A percentile compares a stretch with the other conserved stretches of the same genome.
phyloP scores from a whole-genome alignment of 805 yeast genomes.

The Kregervanrija fluxuum region DNA sequence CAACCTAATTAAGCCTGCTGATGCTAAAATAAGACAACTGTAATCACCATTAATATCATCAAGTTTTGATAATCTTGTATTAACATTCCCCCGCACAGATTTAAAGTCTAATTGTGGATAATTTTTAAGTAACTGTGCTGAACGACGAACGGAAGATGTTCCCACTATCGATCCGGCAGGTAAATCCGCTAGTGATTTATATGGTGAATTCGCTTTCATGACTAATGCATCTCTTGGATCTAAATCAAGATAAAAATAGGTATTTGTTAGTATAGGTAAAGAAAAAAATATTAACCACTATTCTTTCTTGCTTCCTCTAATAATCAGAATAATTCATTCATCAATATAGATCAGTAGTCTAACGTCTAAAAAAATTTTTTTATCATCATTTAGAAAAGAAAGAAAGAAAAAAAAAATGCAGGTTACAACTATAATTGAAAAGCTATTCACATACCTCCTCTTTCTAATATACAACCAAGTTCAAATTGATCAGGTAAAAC shows the following conservation, averaged over 20 bases:
- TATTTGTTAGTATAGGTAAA: constrained; percentile 6
- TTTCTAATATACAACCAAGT: constrained; percentile 74
- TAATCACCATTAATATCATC: constrained; percentile 58
- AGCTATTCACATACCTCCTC: constrained; percentile 43
- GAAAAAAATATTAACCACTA: neutral
- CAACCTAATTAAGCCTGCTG: constrained; percentile 81
- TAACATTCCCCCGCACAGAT: constrained; percentile 77
- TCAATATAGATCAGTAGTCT: constrained; percentile 31
- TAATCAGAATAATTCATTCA: constrained; percentile 20
- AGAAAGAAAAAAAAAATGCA: constrained; percentile 1
- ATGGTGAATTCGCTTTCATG: constrained; percentile 60
- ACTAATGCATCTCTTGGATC: constrained; percentile 92
- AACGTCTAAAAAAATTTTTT: constrained; percentile 29
- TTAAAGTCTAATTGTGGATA: constrained; percentile 75
- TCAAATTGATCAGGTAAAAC: constrained; percentile 82
- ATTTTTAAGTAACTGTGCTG: constrained; percentile 77
- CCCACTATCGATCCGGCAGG: constrained; percentile 88
- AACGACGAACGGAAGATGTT: constrained; percentile 88
- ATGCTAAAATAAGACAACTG: constrained; percentile 76
- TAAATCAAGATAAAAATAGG: constrained; percentile 7
- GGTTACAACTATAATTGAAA: neutral
- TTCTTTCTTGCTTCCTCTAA: neutral
- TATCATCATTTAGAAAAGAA: constrained; percentile 19
- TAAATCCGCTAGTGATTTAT: constrained; percentile 59
- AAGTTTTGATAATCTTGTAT: constrained; percentile 74